Evolutionary conservation across 495 filamentous ascomycete genomes (phyloP).

Genomic region (Chaetomium fimeti): DNA sequence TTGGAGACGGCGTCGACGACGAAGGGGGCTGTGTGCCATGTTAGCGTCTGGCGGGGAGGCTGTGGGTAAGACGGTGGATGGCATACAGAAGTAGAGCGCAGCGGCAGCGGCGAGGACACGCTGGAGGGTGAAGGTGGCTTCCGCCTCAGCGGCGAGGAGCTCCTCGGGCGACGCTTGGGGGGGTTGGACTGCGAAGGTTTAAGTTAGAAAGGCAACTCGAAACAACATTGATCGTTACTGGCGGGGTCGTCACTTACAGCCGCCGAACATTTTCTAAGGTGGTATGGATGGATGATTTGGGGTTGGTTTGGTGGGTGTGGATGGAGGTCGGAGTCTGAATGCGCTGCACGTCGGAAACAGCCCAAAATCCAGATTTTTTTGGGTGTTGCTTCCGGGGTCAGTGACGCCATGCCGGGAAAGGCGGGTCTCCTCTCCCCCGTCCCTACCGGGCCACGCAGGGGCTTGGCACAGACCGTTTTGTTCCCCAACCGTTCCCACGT

Average conservation of each 20-base stretch:
- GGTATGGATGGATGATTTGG: not conserved
- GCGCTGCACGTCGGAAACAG: not conserved
- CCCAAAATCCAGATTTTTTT: slow-evolving; percentile 20
- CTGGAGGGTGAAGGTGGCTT: slow-evolving; percentile 66
- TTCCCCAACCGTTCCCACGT: not conserved
- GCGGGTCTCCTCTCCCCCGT: slow-evolving; percentile 2
- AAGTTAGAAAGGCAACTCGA: not conserved
- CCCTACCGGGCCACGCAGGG: not conserved
- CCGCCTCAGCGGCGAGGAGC: slow-evolving; percentile 62
- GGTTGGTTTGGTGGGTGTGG: slow-evolving; percentile 13
- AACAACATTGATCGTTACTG: not conserved
- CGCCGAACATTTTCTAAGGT: slow-evolving; percentile 45
- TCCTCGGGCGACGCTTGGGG: slow-evolving; percentile 54
- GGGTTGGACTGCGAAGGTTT: slow-evolving; percentile 42
- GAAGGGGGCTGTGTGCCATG: slow-evolving; percentile 67
- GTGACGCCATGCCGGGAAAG: slow-evolving; percentile 27
- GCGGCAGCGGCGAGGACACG: slow-evolving; percentile 60
- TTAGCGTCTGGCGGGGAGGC: not conserved
- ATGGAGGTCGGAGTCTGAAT: not conserved
- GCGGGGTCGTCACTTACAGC: slow-evolving; percentile 35
- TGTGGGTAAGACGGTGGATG: not conserved
- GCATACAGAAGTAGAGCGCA: slow-evolving; percentile 80
- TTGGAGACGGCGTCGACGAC: slow-evolving; percentile 72
- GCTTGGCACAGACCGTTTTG: slow-evolving; percentile 5
- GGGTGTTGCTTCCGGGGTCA: slow-evolving; percentile 6